These are phyloP conservation scores for Byssochlamys sp. DNA, from an alignment of 2,329 filamentous ascomycete genomes.

Conservation along the genomic window DNA sequence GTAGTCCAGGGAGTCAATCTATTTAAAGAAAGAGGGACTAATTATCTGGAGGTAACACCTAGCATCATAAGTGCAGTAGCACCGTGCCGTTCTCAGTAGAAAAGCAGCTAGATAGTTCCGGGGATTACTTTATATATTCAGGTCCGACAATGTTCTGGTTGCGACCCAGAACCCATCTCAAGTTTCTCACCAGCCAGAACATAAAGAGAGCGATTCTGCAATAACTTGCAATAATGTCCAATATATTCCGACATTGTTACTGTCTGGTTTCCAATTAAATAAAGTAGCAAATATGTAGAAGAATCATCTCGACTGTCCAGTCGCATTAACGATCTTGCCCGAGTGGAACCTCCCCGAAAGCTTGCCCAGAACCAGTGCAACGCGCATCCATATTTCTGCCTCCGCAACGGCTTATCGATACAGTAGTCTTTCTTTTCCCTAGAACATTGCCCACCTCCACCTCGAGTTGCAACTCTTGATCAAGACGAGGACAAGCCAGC, in stretches of 20 bases:
- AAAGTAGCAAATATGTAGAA: neutral
- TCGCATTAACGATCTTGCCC: neutral
- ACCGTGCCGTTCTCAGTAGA: neutral
- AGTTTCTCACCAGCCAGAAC: no score
- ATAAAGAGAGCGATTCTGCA: no score
- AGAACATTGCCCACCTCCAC: conserved; percentile 4
- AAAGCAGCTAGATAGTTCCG: no score
- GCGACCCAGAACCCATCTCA: no score
- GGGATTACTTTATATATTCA: no score
- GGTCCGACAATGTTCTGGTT: no score
- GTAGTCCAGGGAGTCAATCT: neutral
- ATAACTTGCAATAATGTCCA: no score
- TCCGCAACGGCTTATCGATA: conserved; percentile 2
- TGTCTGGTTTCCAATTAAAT: neutral
- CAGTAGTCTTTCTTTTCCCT: neutral
- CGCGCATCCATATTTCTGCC: neutral
- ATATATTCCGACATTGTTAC: no score
- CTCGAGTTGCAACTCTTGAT: conserved; percentile 2
- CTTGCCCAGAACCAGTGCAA: neutral
- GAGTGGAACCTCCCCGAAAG: neutral
- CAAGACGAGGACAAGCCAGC: neutral
- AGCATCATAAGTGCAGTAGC: neutral
- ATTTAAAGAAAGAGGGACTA: neutral
- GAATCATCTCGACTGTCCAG: neutral
- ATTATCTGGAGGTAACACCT: neutral